Conservation (phyloP, 202 grass and related monocot genomes). For the Schoenoplectus triqueter region DNA sequence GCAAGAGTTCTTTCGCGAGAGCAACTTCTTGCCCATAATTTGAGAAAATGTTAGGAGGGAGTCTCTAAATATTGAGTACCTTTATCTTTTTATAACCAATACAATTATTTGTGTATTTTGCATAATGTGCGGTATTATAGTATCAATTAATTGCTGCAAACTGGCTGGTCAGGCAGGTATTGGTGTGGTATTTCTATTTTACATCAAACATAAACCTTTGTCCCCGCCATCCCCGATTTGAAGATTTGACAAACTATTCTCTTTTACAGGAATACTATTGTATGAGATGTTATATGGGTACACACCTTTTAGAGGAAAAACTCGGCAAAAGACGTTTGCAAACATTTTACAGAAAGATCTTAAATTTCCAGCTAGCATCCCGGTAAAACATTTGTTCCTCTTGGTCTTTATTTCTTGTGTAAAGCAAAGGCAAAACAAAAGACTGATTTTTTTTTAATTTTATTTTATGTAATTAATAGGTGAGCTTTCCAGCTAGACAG, state of each 20-base stretch:
- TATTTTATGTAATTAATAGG: conserved; percentile 44
- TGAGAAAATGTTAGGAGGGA: not conserved
- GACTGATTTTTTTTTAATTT: not conserved
- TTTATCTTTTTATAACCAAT: not conserved
- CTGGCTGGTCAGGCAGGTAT: not conserved
- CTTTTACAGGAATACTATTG: conserved; percentile 66
- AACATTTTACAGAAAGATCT: conserved; percentile 92
- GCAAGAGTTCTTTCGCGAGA: too few species aligned
- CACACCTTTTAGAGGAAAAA: conserved; percentile 92
- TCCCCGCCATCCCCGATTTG: not conserved
- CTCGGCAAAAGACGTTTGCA: conserved; percentile 86
- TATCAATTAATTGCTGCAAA: too few species aligned
- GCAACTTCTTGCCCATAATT: not conserved
- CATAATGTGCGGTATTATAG: too few species aligned
- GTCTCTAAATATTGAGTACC: not conserved
- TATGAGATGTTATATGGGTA: conserved; percentile 95
- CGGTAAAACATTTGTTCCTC: conserved; percentile 36
- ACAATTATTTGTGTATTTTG: too few species aligned
- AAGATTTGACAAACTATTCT: not conserved
- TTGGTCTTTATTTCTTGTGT: not conserved
- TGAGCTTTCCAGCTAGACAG: conserved; percentile 63
- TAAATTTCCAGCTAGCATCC: conserved; percentile 66
- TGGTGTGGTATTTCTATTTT: not conserved
- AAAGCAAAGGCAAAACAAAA: not conserved
- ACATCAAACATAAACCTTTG: not conserved